Conservation (phyloP, 169 alveolate genomes). For the Plasmodium sp. region DNA sequence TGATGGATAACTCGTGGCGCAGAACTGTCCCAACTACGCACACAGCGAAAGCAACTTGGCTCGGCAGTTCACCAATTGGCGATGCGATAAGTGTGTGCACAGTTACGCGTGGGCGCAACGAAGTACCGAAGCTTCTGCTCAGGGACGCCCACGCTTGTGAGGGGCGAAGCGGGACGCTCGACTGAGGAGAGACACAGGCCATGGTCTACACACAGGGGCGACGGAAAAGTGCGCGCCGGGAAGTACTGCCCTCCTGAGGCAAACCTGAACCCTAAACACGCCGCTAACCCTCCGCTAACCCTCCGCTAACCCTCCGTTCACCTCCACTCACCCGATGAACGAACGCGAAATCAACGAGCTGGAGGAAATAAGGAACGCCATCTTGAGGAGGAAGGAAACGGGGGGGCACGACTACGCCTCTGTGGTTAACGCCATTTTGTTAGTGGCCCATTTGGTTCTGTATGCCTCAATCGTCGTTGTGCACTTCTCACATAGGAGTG, state of each 20-base stretch:
- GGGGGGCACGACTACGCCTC: conserved; percentile 4
- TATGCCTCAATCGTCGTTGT: conserved; percentile 13
- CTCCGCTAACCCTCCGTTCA: neutral
- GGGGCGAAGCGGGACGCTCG: neutral
- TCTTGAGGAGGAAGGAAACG: neutral
- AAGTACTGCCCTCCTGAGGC: neutral
- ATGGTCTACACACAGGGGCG: neutral
- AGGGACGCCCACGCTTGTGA: neutral
- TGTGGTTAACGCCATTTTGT: conserved; percentile 1
- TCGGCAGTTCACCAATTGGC: neutral
- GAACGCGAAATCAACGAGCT: neutral
- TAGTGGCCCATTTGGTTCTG: conserved; percentile 28
- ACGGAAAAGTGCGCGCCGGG: neutral
- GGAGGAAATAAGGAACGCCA: conserved; percentile 20
- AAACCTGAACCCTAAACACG: neutral
- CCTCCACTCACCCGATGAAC: neutral
- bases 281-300: neutral
- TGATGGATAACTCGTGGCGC: neutral
- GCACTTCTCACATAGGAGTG: conserved; percentile 14
- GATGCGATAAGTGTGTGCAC: neutral
- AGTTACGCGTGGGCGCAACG: neutral
- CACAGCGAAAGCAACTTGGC: neutral
- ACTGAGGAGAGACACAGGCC: neutral
- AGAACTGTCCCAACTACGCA: neutral
- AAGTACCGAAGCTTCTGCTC: neutral